phyloP scores from a whole-genome alignment of 768 basidiomycete species.

The Coprinopsis cinerea region DNA sequence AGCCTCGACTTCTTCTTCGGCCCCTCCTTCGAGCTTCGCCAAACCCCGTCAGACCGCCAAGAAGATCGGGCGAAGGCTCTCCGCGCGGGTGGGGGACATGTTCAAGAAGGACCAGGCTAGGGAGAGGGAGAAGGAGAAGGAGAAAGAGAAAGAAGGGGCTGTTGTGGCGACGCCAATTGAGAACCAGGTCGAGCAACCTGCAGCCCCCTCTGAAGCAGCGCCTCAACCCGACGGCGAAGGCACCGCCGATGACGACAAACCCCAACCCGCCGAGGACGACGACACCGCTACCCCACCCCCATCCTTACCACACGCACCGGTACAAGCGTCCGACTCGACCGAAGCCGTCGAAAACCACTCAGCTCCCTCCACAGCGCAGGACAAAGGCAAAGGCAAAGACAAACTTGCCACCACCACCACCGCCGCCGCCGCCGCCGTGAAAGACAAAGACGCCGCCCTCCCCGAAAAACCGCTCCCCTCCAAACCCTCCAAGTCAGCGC shows the following conservation, averaged over 20 bases:
- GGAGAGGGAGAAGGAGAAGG: background rate
- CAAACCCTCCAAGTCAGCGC: constrained; percentile 5
- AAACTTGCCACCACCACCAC: background rate
- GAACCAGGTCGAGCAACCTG: background rate
- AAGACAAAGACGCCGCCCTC: background rate
- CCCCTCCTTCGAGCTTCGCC: background rate
- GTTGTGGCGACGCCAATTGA: background rate
- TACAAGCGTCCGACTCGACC: background rate
- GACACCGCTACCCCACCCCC: background rate
- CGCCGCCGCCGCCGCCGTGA: too few relatives aligned
- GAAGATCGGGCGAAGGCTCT: background rate
- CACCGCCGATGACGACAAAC: background rate
- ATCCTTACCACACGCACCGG: background rate
- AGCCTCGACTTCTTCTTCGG: background rate
- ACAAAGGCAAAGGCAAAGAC: too few relatives aligned
- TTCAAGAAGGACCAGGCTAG: background rate
- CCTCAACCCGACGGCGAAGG: background rate
- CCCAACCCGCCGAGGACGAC: background rate
- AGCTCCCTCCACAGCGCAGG: background rate
- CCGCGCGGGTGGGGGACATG: background rate
- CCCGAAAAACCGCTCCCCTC: constrained; percentile 9
- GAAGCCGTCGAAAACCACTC: background rate
- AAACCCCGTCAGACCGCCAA: background rate
- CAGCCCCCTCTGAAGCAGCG: background rate
- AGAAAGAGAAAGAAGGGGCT: background rate